Evolutionary conservation across 108 stramenopile species (phyloP), one percentile per base, ranked within the genome.

Genomic region (Cyclotella kingstonii): DNA sequence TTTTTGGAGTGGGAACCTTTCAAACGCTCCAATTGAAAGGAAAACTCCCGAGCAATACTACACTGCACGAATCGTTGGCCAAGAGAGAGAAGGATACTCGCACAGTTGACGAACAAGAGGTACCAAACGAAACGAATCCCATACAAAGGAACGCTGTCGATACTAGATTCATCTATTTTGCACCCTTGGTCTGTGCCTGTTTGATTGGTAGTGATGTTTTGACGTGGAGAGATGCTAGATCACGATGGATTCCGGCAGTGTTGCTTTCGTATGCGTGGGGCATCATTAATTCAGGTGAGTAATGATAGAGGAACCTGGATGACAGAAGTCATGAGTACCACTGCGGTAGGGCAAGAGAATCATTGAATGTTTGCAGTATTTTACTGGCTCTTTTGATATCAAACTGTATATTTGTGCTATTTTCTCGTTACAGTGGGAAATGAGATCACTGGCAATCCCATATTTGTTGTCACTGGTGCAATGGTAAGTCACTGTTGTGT

Each of bases 391-490:
- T 23, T 5, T 19, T 49, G 4, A 26, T 49, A 27, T 49, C 19
- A 10, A 5, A 6, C 27, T 9, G 10, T 26, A 4, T 49, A 23
- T 49, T 49, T 4, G 22, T 40, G 5, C 39, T 28, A 5, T 14
- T 2, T 21, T 28, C 9, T 15, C 8, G 0, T 9, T 27, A 5
- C 40, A 57, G 68, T 85, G 19, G 84, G 84, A 12, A 66, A 39
- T 43, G 77, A 85, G 44, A 61, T 67, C 2, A 73, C 84, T 1
- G 84, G 81, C 12, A 82, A 75, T 7, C 30, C 79, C 4, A 73
- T 76, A 9, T 85, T 81, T 56, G 84, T 85, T n/a, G 57, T 85
- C 14, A 85, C 84, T 19, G 84, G 84, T 46, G 79, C 80, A 62
- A 64, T 78, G 73, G 66, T 67, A 51, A 48, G 66, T n/a, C n/a